Percentiles rank a stretch among this genome's conserved stretches.
These are phyloP conservation scores for Agaricus blazei DNA, from an alignment of 768 basidiomycete genomes.

Conservation along the genomic window DNA sequence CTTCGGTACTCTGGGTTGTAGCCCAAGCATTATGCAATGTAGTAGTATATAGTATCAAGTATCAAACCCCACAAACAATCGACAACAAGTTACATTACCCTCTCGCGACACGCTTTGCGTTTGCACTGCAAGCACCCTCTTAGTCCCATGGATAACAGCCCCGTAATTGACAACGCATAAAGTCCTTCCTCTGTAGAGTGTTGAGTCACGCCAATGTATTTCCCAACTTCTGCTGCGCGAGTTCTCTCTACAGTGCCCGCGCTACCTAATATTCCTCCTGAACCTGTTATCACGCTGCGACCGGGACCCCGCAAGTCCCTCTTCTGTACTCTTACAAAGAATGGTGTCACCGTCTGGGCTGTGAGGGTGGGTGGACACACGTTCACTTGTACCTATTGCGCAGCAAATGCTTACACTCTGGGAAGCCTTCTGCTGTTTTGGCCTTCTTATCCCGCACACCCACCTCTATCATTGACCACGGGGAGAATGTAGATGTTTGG, in stretches of 20 bases:
- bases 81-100: too few species aligned
- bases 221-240: constrained; percentile 75
- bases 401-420: constrained; percentile 4
- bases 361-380: constrained; percentile 45
- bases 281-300: constrained; percentile 51
- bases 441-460: constrained; percentile 73
- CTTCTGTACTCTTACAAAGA: constrained; percentile 71
- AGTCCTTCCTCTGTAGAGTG: neutral
- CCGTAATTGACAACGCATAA: too few species aligned
- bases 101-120: too few species aligned
- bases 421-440: constrained; percentile 65
- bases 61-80: neutral
- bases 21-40: neutral
- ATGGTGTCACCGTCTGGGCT: constrained; percentile 74
- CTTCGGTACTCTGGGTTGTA: too few species aligned
- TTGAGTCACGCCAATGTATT: constrained; percentile 59
- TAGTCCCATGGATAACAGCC: too few species aligned
- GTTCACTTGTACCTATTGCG: neutral
- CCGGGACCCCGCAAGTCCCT: constrained; percentile 73
- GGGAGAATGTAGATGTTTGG: constrained; percentile 65
- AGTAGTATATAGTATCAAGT: neutral
- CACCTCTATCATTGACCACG: constrained; percentile 76
- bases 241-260: constrained; percentile 67
- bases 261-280: constrained; percentile 56
- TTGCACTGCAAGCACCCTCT: too few species aligned